phyloP scores from a whole-genome alignment of 257 asterid genomes.

The Solanum megistacrolobum region DNA sequence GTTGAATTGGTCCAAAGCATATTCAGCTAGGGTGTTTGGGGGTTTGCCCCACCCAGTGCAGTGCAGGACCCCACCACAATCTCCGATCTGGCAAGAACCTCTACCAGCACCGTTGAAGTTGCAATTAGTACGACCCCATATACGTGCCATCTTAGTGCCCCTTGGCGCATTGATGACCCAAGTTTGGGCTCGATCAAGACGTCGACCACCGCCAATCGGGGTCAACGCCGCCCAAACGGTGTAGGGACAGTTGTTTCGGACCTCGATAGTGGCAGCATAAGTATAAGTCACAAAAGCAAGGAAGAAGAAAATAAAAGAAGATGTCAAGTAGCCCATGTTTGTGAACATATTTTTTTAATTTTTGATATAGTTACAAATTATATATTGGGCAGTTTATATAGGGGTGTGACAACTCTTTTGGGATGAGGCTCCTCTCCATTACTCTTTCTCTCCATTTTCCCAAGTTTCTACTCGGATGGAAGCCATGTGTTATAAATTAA shows the following conservation, averaged over 20 bases:
- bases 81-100: constrained; percentile 16
- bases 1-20: constrained; percentile 20
- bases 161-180: constrained; percentile 10
- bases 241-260: constrained; percentile 21
- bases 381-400: no score
- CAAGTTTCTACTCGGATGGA: no score
- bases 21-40: constrained; percentile 54
- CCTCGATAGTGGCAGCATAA: constrained; percentile 5
- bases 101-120: constrained; percentile 6
- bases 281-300: not conserved
- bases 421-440: no score
- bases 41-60: constrained; percentile 39
- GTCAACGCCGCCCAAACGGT: constrained; percentile 27
- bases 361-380: no score
- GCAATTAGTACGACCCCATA: constrained; percentile 29
- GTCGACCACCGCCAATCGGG: constrained; percentile 19
- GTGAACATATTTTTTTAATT: not conserved
- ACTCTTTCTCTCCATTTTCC: no score
- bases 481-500: no score
- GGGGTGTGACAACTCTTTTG: not conserved
- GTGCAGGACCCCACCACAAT: constrained; percentile 15
- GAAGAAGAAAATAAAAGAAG: not conserved
- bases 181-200: constrained; percentile 3
- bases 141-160: constrained; percentile 8
- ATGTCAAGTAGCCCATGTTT: not conserved